A percentile compares a stretch with the other conserved stretches of the same genome.
These are phyloP conservation scores for Colletotrichum sp. DNA, from an alignment of 2,329 filamentous ascomycete species.

Conservation along the genomic window DNA sequence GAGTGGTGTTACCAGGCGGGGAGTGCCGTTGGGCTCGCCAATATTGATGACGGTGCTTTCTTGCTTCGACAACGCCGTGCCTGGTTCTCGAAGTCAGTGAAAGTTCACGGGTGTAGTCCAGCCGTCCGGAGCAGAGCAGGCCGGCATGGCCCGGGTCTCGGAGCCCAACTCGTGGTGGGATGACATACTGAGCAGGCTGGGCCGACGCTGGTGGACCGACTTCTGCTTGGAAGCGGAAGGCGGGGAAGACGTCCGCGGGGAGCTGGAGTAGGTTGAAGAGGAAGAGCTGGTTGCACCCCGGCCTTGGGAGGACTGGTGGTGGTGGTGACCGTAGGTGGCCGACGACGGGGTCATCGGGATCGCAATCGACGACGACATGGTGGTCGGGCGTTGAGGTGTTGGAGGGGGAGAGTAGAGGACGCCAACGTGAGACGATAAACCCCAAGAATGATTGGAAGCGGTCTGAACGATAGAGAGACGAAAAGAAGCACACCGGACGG, in stretches of 20 bases:
- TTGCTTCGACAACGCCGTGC: conserved; percentile 73
- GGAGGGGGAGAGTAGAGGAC: not conserved
- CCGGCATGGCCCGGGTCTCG: not conserved
- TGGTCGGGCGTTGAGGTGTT: conserved; percentile 21
- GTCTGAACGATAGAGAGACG: not conserved
- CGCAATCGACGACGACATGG: conserved; percentile 72
- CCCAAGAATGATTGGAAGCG: not conserved
- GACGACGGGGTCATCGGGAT: conserved; percentile 59
- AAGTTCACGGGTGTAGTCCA: not conserved
- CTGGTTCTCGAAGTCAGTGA: conserved; percentile 48
- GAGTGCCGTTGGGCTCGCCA: conserved; percentile 74
- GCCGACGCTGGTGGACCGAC: conserved; percentile 59
- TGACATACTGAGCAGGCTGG: conserved; percentile 64
- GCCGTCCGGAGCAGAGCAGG: not conserved
- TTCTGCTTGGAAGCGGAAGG: conserved; percentile 43
- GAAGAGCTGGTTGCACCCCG: conserved; percentile 48
- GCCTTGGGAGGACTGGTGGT: conserved; percentile 44
- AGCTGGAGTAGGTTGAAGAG: conserved; percentile 63
- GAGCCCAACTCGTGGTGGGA: not conserved
- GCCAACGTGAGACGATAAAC: not conserved
- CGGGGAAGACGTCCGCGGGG: conserved; percentile 53
- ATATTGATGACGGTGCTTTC: conserved; percentile 85
- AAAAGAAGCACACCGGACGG: not conserved
- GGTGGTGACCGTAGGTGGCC: conserved; percentile 32
- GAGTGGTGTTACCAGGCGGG: conserved; percentile 66